These are phyloP conservation scores for Tephrocybe rancida DNA, from an alignment of 768 basidiomycete species.

Conservation along the genomic window DNA sequence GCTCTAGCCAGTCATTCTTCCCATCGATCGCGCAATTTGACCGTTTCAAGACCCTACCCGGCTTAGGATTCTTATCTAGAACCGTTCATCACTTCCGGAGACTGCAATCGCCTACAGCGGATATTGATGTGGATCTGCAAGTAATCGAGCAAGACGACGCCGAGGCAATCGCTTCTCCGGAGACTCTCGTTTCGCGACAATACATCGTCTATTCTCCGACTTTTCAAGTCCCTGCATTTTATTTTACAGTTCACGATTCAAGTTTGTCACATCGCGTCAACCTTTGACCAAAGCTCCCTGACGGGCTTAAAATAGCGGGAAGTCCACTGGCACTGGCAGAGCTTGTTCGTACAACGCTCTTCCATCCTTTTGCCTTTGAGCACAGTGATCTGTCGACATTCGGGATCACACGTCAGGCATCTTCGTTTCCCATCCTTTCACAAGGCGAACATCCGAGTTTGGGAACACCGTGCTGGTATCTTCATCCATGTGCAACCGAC, in stretches of 20 bases:
- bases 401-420: slow-evolving; percentile 50
- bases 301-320: slow-evolving; percentile 54
- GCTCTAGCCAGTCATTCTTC: slow-evolving; percentile 22
- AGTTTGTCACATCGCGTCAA: slow-evolving; percentile 52
- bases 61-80: slow-evolving; percentile 52
- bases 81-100: slow-evolving; percentile 26
- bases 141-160: slow-evolving; percentile 39
- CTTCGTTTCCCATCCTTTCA: slow-evolving; percentile 75
- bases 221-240: slow-evolving; percentile 83
- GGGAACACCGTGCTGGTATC: slow-evolving; percentile 77
- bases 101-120: slow-evolving; percentile 9
- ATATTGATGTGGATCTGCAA: slow-evolving; percentile 20
- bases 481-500: slow-evolving; percentile 85
- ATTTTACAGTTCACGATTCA: slow-evolving; percentile 69
- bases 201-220: slow-evolving; percentile 78
- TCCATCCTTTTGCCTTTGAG: slow-evolving; percentile 50
- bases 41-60: slow-evolving; percentile 31
- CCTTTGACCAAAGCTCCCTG: slow-evolving; percentile 8
- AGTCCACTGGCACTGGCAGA: slow-evolving; percentile 58
- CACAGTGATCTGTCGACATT: slow-evolving; percentile 50
- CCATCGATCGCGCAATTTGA: slow-evolving; percentile 4
- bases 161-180: slow-evolving; percentile 25
- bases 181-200: slow-evolving; percentile 54
- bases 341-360: slow-evolving; percentile 59
- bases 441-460: slow-evolving; percentile 87